These are phyloP conservation scores for Penicillium rolfsii DNA, from an alignment of 2,329 filamentous ascomycete genomes.

Conservation along the genomic window DNA sequence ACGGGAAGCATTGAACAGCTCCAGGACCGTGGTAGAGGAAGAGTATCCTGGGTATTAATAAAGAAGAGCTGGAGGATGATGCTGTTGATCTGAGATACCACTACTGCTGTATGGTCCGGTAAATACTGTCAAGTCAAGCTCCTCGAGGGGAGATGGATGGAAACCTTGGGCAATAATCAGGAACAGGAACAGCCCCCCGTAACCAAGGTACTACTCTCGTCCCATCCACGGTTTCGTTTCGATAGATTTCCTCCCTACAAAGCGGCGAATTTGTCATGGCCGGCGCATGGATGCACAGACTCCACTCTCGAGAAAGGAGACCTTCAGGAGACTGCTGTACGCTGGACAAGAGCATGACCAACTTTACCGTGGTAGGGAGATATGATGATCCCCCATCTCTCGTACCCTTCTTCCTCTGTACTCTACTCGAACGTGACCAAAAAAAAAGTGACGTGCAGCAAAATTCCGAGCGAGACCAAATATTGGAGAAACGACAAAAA, in stretches of 20 bases:
- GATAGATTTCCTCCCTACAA: neutral
- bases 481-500: conserved; percentile 17
- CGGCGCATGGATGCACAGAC: neutral
- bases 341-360: neutral
- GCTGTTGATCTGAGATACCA: neutral
- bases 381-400: neutral
- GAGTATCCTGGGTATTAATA: neutral
- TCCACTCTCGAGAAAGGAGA: neutral
- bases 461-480: conserved; percentile 23
- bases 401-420: neutral
- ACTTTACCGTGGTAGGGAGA: neutral
- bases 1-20: neutral
- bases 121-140: neutral
- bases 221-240: neutral
- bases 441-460: conserved; percentile 20
- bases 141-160: neutral
- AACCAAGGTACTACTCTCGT: neutral
- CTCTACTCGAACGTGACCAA: neutral
- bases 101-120: neutral
- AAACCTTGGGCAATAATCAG: neutral
- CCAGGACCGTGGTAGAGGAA: neutral
- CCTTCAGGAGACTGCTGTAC: neutral
- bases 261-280: neutral
- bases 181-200: neutral
- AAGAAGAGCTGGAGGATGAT: neutral